Evolutionary conservation across 129 eudicot species (phyloP).

Genomic region (Glebionis coronaria): DNA sequence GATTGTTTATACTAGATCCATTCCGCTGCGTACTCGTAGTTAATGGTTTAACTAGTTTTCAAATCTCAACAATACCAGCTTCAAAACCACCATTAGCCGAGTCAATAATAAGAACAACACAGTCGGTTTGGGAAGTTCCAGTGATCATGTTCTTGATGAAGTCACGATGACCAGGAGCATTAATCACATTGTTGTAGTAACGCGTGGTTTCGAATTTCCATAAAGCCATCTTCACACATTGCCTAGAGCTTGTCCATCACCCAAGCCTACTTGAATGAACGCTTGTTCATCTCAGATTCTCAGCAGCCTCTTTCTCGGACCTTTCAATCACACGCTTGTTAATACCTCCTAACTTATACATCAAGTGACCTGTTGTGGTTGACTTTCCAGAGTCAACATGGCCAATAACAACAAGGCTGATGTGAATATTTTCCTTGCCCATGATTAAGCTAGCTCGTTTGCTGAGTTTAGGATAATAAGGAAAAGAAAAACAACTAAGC

Average conservation of each 20-base stretch:
- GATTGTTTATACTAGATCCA: no score
- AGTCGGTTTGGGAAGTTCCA: background rate
- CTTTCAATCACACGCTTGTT: conserved; percentile 59
- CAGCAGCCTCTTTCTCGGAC: conserved; percentile 54
- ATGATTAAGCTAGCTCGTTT: conserved; percentile 1
- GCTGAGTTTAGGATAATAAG: background rate
- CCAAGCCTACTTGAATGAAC: conserved; percentile 57
- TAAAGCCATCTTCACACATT: conserved; percentile 54
- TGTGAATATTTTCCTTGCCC: conserved; percentile 39
- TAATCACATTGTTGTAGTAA: background rate
- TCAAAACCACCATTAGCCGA: background rate
- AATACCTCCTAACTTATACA: conserved; percentile 51
- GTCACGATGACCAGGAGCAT: background rate
- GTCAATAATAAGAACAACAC: background rate
- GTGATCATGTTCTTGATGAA: background rate
- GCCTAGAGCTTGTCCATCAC: conserved; percentile 55
- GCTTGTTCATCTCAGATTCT: conserved; percentile 55
- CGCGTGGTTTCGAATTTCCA: conserved; percentile 49
- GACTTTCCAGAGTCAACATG: conserved; percentile 43
- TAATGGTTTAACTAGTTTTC: no score
- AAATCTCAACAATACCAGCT: no score
- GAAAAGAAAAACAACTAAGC: background rate
- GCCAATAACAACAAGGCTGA: conserved; percentile 34
- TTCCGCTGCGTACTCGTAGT: no score
- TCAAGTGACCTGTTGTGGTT: conserved; percentile 45